Conservation (phyloP, 1,284 basidiomycete species). For the Malassezia sympodialis region DNA sequence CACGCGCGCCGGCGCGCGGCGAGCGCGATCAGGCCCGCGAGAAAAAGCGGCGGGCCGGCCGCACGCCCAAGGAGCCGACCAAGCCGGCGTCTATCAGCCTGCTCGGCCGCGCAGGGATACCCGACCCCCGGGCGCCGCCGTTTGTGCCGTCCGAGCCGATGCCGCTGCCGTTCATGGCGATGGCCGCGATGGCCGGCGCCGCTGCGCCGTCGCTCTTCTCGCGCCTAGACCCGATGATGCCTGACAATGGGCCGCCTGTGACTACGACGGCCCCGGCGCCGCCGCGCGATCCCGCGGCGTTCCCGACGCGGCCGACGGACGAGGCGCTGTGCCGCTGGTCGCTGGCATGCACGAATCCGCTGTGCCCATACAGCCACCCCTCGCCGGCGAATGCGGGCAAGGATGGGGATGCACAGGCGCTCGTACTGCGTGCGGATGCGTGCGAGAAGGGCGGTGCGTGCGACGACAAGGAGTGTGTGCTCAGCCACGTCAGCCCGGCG, state of each 20-base stretch:
- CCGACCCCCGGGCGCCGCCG: constrained; percentile 35
- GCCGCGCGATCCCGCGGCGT: constrained; percentile 11
- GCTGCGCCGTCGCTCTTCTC: constrained; percentile 25
- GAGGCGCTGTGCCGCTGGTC: constrained; percentile 34
- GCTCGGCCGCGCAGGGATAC: constrained; percentile 35
- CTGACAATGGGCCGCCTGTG: constrained; percentile 21
- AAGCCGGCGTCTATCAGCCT: constrained; percentile 23
- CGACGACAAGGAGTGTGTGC: constrained; percentile 33
- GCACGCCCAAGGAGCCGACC: neutral
- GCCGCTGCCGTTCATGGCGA: neutral
- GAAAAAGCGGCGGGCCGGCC: neutral
- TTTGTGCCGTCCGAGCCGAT: constrained; percentile 25
- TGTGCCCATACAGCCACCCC: constrained; percentile 40
- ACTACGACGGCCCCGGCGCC: neutral
- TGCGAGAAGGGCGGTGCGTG: constrained; percentile 32
- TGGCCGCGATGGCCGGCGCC: neutral
- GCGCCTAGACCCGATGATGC: constrained; percentile 44
- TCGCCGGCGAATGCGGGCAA: constrained; percentile 31
- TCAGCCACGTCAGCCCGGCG: constrained; percentile 41
- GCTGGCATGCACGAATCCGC: constrained; percentile 37
- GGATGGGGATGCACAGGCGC: constrained; percentile 24
- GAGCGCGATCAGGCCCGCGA: neutral
- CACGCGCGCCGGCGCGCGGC: neutral
- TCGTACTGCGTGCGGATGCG: constrained; percentile 33
- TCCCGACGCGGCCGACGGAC: constrained; percentile 29